A percentile compares a stretch with the other conserved stretches of the same genome.
These are phyloP conservation scores for Castanea sativa DNA, from an alignment of 306 rosid species.

Conservation along the genomic window DNA sequence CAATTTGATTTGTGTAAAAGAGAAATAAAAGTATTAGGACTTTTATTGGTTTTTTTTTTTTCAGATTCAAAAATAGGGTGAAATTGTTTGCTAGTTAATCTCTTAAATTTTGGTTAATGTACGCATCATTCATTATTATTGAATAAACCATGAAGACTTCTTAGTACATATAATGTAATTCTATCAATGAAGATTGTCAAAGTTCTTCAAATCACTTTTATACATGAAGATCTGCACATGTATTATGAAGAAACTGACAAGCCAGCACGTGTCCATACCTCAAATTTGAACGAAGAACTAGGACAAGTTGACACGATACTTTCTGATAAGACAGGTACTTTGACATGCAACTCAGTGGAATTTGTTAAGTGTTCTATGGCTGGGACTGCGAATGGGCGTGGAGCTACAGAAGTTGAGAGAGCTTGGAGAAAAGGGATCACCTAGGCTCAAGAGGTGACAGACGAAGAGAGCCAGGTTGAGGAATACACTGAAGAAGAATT, in stretches of 20 bases:
- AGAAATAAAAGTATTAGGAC: no score
- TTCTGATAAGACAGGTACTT: slow-evolving; percentile 94
- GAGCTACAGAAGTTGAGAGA: slow-evolving; percentile 81
- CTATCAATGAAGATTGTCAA: slow-evolving; percentile 86
- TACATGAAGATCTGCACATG: slow-evolving; percentile 79
- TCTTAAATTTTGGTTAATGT: no score
- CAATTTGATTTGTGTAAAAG: no score
- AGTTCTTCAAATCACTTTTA: slow-evolving; percentile 83
- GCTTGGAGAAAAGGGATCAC: slow-evolving; percentile 57
- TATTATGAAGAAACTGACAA: slow-evolving; percentile 80
- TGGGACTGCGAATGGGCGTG: no score
- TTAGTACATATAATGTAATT: no score
- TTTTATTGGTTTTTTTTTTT: no score
- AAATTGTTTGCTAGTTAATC: no score
- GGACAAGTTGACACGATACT: slow-evolving; percentile 76
- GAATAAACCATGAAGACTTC: no score
- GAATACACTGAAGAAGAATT: slow-evolving; percentile 19
- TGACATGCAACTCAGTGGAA: slow-evolving; percentile 98
- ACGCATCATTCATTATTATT: no score
- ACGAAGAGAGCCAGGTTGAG: slow-evolving; percentile 24
- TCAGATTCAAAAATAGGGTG: no score
- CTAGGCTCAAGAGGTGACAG: slow-evolving; percentile 23
- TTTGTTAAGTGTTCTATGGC: slow-evolving; percentile 32
- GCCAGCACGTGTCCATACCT: slow-evolving; percentile 63
- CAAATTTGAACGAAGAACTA: no score